Evolutionary conservation across 257 asterid genomes (phyloP), one percentile per base, ranked within the genome.

Genomic region (Handroanthus guayacan): DNA sequence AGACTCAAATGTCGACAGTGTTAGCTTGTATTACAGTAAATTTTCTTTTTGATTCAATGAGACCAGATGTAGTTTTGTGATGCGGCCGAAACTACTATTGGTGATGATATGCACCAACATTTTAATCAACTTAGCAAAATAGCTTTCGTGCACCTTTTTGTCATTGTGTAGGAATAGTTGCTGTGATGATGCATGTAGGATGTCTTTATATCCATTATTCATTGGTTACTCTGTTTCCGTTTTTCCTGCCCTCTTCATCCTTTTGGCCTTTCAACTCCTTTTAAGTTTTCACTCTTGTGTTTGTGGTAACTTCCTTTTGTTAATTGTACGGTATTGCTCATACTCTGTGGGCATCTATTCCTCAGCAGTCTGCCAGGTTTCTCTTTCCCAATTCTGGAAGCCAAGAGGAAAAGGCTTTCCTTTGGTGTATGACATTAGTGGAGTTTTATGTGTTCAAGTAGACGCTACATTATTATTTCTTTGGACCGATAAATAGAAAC

Each of bases 1-100:
- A 37, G 81, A 80, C 78, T 45, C 43, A 9, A 60, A 81, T 74
- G 13, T 82, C 48, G 74, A 72, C 72, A 50, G 73, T 68, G 65
- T 67, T 80, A 63, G 75, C 72, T 80, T 75, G 77, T 63, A 72
- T 71, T 50, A 57, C 56, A 58, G 77, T 56, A 61, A 62, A 31
- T 70, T 82, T 71, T 71, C 61, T 62, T 58, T 76, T 74, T 74
- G 81, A 66, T 82, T 80, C 67, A 56, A 72, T 44, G 79, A 78
- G 81, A 82, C 77, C 60, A 72, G 82, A 75, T 69, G 61, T 78
- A 58, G 56, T 81, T 45, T 67, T 81, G 72, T 73, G 67, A 72
- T 64, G 81, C 70, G 62, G 86, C 75, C 78, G 62, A 80, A 72
- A 62, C 72, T 74, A 55, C 50, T 70, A 63, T 38, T 69, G 70